Percentiles rank a stretch among this genome's conserved stretches.
Evolutionary conservation across 2,329 filamentous ascomycete genomes (phyloP).

Genomic region (Diplodia corticola): DNA sequence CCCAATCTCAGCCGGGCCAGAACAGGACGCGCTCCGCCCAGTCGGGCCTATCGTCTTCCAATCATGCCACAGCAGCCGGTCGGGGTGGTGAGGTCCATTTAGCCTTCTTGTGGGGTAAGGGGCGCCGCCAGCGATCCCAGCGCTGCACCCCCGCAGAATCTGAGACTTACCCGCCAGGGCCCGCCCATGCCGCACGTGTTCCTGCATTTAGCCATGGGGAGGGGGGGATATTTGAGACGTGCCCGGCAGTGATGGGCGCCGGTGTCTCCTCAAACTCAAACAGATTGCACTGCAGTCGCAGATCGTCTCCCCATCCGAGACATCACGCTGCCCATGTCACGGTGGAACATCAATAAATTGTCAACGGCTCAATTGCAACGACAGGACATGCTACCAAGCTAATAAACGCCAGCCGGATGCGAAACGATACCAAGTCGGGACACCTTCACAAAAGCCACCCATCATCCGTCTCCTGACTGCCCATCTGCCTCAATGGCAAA

Average conservation of each 20-base stretch:
- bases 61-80: background rate
- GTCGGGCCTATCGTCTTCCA: background rate
- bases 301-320: background rate
- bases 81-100: slow-evolving; percentile 8
- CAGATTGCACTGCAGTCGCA: background rate
- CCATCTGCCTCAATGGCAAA: background rate
- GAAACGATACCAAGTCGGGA: background rate
- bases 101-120: slow-evolving; percentile 9
- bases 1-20: background rate
- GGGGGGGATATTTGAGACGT: background rate
- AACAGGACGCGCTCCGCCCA: background rate
- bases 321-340: background rate
- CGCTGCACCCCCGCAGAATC: slow-evolving; percentile 2
- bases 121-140: background rate
- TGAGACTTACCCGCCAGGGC: background rate
- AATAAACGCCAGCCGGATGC: background rate
- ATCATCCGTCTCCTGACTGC: background rate
- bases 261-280: background rate
- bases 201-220: slow-evolving; percentile 2
- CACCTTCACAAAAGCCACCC: background rate
- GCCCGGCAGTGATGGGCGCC: background rate
- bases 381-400: background rate
- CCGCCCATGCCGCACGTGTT: background rate
- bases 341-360: background rate
- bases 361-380: background rate